phyloP scores from a whole-genome alignment of 306 rosid species.

The Bauhinia variegata region DNA sequence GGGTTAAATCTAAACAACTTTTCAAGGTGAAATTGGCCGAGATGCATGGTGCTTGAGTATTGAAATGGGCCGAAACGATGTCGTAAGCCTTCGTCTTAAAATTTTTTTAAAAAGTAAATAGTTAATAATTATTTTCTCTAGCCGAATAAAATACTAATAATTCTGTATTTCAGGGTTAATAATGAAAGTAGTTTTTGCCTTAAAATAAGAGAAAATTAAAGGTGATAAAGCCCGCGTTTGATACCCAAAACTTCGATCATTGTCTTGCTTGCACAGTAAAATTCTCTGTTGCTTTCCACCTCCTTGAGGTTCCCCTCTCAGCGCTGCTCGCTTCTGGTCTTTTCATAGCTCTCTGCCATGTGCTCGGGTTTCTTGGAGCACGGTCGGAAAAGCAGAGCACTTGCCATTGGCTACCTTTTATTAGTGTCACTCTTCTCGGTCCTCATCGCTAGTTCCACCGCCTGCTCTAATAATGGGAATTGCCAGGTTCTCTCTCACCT shows the following conservation, averaged over 20 bases:
- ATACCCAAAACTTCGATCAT: conserved; percentile 45
- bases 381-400: conserved; percentile 45
- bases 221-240: conserved; percentile 52
- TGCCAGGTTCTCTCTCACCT: conserved; percentile 63
- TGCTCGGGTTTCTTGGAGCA: conserved; percentile 40
- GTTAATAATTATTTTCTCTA: too few species aligned
- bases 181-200: conserved; percentile 18
- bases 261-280: conserved; percentile 32
- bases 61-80: not conserved
- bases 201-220: conserved; percentile 50
- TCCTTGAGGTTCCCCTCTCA: conserved; percentile 8
- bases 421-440: conserved; percentile 43
- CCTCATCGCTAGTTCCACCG: conserved; percentile 44
- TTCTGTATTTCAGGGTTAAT: not conserved
- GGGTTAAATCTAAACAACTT: conserved; percentile 25
- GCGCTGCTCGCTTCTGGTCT: conserved; percentile 26
- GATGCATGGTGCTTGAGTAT: not conserved
- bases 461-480: conserved; percentile 66
- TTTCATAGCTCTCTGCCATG: conserved; percentile 49
- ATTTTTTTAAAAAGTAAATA: too few species aligned
- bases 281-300: conserved; percentile 40
- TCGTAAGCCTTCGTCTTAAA: too few species aligned
- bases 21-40: not conserved
- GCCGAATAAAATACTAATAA: too few species aligned
- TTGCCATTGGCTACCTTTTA: conserved; percentile 41